Percentiles rank a stretch among this genome's conserved stretches.
Evolutionary conservation across 805 yeast species (phyloP).

Genomic region (Starmerella powellii): DNA sequence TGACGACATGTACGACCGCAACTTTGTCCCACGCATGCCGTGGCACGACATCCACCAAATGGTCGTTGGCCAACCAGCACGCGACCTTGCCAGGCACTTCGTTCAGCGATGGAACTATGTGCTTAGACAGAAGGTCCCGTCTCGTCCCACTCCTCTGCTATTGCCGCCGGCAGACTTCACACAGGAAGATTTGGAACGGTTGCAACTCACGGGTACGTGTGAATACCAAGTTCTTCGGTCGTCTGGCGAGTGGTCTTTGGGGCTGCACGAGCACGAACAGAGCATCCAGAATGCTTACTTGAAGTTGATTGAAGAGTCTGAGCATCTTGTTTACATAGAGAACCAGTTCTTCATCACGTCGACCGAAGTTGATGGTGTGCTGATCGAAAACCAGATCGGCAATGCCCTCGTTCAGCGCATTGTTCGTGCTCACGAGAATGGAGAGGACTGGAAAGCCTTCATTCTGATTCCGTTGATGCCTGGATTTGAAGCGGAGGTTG

Average conservation of each 20-base stretch:
- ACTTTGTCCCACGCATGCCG: conserved; percentile 83
- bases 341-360: conserved; percentile 91
- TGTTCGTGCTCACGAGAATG: conserved; percentile 69
- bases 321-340: conserved; percentile 87
- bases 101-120: conserved; percentile 96
- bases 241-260: conserved; percentile 86
- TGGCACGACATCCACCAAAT: conserved; percentile 99
- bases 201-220: conserved; percentile 66
- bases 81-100: conserved; percentile 86
- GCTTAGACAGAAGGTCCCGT: conserved; percentile 84
- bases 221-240: conserved; percentile 85
- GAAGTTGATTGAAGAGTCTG: conserved; percentile 79
- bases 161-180: conserved; percentile 87
- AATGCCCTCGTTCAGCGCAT: conserved; percentile 97
- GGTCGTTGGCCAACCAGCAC: conserved; percentile 84
- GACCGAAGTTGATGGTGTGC: conserved; percentile 64
- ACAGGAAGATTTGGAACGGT: conserved; percentile 49
- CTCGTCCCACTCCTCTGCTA: conserved; percentile 80
- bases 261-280: conserved; percentile 69
- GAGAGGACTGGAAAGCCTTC: conserved; percentile 76
- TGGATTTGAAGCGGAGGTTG: conserved; percentile 89
- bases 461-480: conserved; percentile 94
- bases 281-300: conserved; percentile 89
- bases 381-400: conserved; percentile 78
- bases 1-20: conserved; percentile 83